Conservation (phyloP, 768 basidiomycete genomes). For the Filobasidium wieringae region DNA sequence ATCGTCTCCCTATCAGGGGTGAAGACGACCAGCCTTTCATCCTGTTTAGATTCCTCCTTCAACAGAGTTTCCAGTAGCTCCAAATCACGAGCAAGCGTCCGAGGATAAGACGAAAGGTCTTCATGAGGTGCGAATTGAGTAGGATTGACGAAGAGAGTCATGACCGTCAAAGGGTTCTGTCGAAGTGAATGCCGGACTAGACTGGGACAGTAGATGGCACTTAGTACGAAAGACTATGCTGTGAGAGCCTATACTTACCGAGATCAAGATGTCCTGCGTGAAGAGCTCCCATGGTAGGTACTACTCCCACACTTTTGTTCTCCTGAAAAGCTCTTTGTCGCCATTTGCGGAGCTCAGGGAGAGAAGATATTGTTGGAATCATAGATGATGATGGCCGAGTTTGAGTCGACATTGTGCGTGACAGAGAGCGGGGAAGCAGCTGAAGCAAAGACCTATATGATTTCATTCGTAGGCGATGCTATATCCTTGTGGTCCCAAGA, state of each 20-base stretch:
- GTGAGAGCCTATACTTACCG: slow-evolving; percentile 44
- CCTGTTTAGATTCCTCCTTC: neutral
- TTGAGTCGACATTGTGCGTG: neutral
- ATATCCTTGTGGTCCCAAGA: too few relatives aligned
- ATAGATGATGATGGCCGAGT: neutral
- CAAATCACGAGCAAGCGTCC: slow-evolving; percentile 68
- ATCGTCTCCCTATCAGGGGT: slow-evolving; percentile 67
- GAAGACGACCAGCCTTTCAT: slow-evolving; percentile 48
- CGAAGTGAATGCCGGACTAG: slow-evolving; percentile 64
- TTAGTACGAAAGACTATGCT: neutral
- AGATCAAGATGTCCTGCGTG: slow-evolving; percentile 87
- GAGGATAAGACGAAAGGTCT: slow-evolving; percentile 81
- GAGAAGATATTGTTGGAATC: neutral
- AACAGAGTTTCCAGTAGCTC: slow-evolving; percentile 44
- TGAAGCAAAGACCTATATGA: too few relatives aligned
- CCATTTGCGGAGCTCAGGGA: slow-evolving; percentile 47
- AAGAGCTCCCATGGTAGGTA: slow-evolving; percentile 96
- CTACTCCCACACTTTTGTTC: slow-evolving; percentile 67
- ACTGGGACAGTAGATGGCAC: neutral
- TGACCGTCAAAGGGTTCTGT: slow-evolving; percentile 71
- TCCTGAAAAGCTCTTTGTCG: slow-evolving; percentile 50
- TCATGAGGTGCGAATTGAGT: slow-evolving; percentile 85
- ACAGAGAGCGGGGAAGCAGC: neutral
- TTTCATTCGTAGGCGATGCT: too few relatives aligned
- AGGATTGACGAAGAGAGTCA: slow-evolving; percentile 97